These are phyloP conservation scores for Aphanoascus verrucosus DNA, from an alignment of 2,329 filamentous ascomycete genomes.

Conservation along the genomic window DNA sequence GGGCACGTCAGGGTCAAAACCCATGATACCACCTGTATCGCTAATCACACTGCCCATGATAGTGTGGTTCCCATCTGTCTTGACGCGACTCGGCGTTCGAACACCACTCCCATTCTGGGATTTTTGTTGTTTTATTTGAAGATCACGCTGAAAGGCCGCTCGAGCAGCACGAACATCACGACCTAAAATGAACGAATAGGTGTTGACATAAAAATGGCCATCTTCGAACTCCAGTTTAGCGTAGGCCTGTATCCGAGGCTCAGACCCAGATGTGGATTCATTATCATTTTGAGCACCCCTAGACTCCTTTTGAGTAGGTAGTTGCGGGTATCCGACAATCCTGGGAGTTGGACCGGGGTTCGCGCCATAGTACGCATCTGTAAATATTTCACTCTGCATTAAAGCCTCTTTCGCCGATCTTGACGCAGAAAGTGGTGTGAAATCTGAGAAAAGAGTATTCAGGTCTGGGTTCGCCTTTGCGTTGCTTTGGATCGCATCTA, in stretches of 20 bases:
- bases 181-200: slow-evolving; percentile 51
- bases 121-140: slow-evolving; percentile 34
- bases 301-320: slow-evolving; percentile 23
- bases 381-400: slow-evolving; percentile 32
- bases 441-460: slow-evolving; percentile 18
- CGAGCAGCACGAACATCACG: slow-evolving; percentile 47
- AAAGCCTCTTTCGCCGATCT: slow-evolving; percentile 30
- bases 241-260: slow-evolving; percentile 46
- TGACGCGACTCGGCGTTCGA: slow-evolving; percentile 36
- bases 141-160: slow-evolving; percentile 37
- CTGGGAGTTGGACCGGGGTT: slow-evolving; percentile 15
- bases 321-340: slow-evolving; percentile 19
- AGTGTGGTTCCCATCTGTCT: slow-evolving; percentile 33
- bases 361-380: slow-evolving; percentile 30
- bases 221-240: slow-evolving; percentile 55
- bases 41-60: slow-evolving; percentile 44
- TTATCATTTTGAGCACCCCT: slow-evolving; percentile 23
- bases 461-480: slow-evolving; percentile 10
- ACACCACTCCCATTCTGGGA: slow-evolving; percentile 40
- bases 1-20: slow-evolving; percentile 36
- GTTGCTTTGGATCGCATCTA: slow-evolving; percentile 9
- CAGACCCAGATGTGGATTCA: slow-evolving; percentile 32
- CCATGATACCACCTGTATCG: slow-evolving; percentile 47
- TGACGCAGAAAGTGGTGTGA: slow-evolving; percentile 28
- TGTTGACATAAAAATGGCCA: slow-evolving; percentile 56